Evolutionary conservation across 2,329 filamentous ascomycete species (phyloP).

Genomic region (Sarocladium brachiariae): DNA sequence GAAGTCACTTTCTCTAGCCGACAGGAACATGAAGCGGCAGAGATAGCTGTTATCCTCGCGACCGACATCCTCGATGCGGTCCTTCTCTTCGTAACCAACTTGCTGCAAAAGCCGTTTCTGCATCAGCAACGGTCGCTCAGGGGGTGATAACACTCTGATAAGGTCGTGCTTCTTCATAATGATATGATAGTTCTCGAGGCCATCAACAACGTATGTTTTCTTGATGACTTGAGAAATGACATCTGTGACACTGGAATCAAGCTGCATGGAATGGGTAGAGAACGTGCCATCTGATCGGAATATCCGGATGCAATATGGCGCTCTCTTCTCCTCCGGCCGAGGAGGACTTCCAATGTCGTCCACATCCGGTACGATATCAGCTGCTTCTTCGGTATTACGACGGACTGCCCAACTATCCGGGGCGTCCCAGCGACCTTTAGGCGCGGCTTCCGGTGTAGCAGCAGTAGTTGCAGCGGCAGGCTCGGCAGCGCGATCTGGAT

Average conservation of each 20-base stretch:
- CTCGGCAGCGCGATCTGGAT: constrained; percentile 32
- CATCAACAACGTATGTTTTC: constrained; percentile 88
- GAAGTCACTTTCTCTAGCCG: constrained; percentile 78
- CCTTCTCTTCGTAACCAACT: constrained; percentile 80
- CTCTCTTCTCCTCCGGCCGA: constrained; percentile 65
- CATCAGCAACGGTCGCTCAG: constrained; percentile 79
- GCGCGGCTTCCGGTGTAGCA: constrained; percentile 16
- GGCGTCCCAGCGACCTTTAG: constrained; percentile 72
- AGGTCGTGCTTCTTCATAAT: constrained; percentile 90
- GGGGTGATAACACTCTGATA: constrained; percentile 68
- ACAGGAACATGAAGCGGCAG: constrained; percentile 91
- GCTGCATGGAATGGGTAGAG: constrained; percentile 76
- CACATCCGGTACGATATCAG: constrained; percentile 47
- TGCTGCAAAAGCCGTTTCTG: constrained; percentile 89
- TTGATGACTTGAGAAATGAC: constrained; percentile 86
- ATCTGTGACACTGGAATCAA: constrained; percentile 80
- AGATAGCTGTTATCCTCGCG: constrained; percentile 97
- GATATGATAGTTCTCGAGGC: constrained; percentile 90
- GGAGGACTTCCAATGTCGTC: constrained; percentile 64
- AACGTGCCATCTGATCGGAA: constrained; percentile 94
- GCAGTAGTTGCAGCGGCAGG: constrained; percentile 20
- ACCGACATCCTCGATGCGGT: constrained; percentile 86
- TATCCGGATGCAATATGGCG: constrained; percentile 85
- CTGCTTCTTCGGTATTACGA: constrained; percentile 59
- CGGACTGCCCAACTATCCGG: constrained; percentile 96